Evolutionary conservation across 495 filamentous ascomycete species (phyloP), one percentile per base, ranked within the genome.

Genomic region (Tuber calosporum): DNA sequence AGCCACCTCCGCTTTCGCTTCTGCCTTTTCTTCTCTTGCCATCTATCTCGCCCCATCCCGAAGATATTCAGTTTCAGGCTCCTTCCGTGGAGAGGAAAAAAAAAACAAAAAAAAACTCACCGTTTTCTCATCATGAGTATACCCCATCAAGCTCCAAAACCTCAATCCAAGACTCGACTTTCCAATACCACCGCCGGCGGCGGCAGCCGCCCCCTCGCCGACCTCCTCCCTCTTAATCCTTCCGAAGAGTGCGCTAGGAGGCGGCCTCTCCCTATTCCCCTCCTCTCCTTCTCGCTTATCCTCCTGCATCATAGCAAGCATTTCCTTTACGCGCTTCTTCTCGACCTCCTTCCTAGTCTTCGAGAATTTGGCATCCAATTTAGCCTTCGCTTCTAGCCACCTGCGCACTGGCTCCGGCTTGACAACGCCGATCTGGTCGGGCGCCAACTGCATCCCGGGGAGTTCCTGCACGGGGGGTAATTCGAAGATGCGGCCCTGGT

Each of bases 61-160:
- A 58, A 58, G n/a, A 66, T 4, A 19, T 66, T 17, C 69, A 41
- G n/a, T 11, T 30, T 15, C 5, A 58, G 20, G 19, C n/a, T 70
- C 37, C 19, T 41, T 41, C 37, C 20, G 20, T 0, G 20, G 0
- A 34, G 69, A 34, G 6, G 19, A 39, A 22, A 26, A 11, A 41
- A 6, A 11, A 34, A 42, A 17, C n/a, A 34, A 43, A 1, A 17
- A 30, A 40, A 66, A 70, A 67, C 76, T 70, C 15, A 95, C 85
- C 17, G 89, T 90, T 66, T 85, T 87, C 83, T 93, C 87, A 80
- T 97, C 94, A 75, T 97, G 93, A 79, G 90, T 95, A 75, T 90
- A 92, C 17, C 91, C 94, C 90, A 93, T 93, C 17, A 88, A 83
- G 66, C 88, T 90, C 94, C 94, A 97, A 41, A 97, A 82, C 42